phyloP scores from a whole-genome alignment of 371 early-diverging fungal genomes.

The Conidiobolus incongruus region DNA sequence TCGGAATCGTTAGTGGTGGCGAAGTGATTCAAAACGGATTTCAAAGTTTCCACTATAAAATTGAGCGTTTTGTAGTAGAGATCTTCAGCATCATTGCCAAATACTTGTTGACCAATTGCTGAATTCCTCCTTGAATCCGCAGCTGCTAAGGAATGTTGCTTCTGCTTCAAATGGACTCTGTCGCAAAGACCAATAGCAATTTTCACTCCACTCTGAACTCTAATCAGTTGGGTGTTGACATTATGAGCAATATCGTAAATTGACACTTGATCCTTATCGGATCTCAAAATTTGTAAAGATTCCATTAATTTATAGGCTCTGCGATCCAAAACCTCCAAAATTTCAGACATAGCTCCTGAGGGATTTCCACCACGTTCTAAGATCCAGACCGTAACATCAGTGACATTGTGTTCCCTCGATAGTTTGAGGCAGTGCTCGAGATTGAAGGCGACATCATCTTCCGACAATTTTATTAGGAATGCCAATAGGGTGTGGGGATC shows the following conservation, averaged over 20 bases:
- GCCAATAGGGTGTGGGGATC: constrained; percentile 1
- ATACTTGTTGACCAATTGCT: too few relatives aligned
- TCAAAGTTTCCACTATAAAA: too few relatives aligned
- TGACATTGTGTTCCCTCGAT: not conserved
- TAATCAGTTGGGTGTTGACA: not conserved
- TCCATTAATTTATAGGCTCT: not conserved
- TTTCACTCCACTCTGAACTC: not conserved
- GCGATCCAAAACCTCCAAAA: not conserved
- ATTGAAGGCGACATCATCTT: not conserved
- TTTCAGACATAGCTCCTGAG: not conserved
- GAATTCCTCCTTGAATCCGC: too few relatives aligned
- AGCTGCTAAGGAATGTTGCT: not conserved
- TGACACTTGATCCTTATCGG: not conserved
- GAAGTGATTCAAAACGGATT: too few relatives aligned
- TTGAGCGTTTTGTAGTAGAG: too few relatives aligned
- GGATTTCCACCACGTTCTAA: not conserved
- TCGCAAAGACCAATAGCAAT: constrained; percentile 1
- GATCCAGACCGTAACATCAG: not conserved
- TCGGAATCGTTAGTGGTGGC: too few relatives aligned
- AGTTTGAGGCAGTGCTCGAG: not conserved
- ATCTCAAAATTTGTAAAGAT: not conserved
- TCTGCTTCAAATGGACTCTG: not conserved
- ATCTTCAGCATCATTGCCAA: too few relatives aligned
- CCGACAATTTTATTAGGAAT: not conserved
- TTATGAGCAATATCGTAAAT: not conserved